A percentile compares a stretch with the other conserved stretches of the same genome.
These are phyloP conservation scores for Saprolegnia parasitica DNA, from an alignment of 352 stramenopile species.

Conservation along the genomic window DNA sequence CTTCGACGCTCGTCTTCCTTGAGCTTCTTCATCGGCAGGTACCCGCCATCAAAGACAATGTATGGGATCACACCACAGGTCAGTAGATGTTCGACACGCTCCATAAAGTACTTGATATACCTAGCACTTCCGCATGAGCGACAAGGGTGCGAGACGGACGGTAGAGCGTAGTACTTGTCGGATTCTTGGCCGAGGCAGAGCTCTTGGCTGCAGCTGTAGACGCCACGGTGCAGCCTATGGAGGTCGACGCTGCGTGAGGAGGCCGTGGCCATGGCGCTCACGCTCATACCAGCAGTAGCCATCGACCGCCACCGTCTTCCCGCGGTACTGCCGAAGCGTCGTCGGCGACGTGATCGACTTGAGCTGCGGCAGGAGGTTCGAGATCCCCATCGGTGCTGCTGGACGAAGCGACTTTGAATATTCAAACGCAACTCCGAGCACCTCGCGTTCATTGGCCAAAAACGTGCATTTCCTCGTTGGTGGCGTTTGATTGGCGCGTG, in stretches of 20 bases:
- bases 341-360: slow-evolving; percentile 71
- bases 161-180: slow-evolving; percentile 56
- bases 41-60: slow-evolving; percentile 71
- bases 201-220: slow-evolving; percentile 70
- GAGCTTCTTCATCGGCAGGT: slow-evolving; percentile 68
- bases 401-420: slow-evolving; percentile 13
- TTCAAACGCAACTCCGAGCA: slow-evolving; percentile 3
- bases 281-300: slow-evolving; percentile 71
- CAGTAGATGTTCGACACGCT: slow-evolving; percentile 45
- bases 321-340: slow-evolving; percentile 46
- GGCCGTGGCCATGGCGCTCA: not conserved
- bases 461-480: not conserved
- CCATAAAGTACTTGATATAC: slow-evolving; percentile 77
- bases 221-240: slow-evolving; percentile 68
- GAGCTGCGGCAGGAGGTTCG: slow-evolving; percentile 49
- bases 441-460: slow-evolving; percentile 21
- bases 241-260: not conserved
- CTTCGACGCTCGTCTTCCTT: slow-evolving; percentile 67
- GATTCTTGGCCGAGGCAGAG: slow-evolving; percentile 61
- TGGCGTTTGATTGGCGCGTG: slow-evolving; percentile 7
- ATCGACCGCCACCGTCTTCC: slow-evolving; percentile 67
- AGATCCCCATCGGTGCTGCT: slow-evolving; percentile 35
- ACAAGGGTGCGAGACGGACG: not conserved
- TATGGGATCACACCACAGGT: slow-evolving; percentile 62
- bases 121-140: slow-evolving; percentile 35